Conservation (phyloP, 2,329 filamentous ascomycete genomes). For the Fusarium miscanthi region DNA sequence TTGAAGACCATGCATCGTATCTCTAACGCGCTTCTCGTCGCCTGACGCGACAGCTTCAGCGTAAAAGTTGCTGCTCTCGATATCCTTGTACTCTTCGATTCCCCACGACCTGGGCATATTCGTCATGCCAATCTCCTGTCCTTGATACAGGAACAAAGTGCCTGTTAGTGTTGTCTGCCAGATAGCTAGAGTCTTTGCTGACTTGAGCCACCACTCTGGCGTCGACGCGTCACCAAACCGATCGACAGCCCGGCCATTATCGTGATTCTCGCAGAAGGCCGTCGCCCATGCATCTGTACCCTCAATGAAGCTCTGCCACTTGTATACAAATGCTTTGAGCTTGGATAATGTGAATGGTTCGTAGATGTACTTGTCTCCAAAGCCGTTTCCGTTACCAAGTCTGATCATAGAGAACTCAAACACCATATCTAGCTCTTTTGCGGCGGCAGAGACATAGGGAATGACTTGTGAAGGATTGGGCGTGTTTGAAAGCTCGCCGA, state of each 20-base stretch:
- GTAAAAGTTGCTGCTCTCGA: conserved; percentile 66
- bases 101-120: conserved; percentile 64
- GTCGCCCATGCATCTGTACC: conserved; percentile 68
- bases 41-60: conserved; percentile 54
- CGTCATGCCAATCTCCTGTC: conserved; percentile 71
- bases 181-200: conserved; percentile 64
- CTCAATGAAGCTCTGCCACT: conserved; percentile 62
- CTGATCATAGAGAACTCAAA: conserved; percentile 70
- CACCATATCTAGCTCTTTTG: conserved; percentile 69
- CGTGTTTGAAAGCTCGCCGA: conserved; percentile 71
- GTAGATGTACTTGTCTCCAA: conserved; percentile 61
- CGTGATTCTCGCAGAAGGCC: conserved; percentile 72
- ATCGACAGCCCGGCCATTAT: conserved; percentile 68
- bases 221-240: conserved; percentile 62
- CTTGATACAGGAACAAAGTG: conserved; percentile 69
- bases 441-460: conserved; percentile 64
- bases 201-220: conserved; percentile 55
- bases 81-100: conserved; percentile 64
- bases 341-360: conserved; percentile 58
- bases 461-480: conserved; percentile 63
- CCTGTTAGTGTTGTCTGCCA: conserved; percentile 63
- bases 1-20: conserved; percentile 64
- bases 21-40: conserved; percentile 52
- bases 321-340: conserved; percentile 57
- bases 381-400: conserved; percentile 61